Evolutionary conservation across 306 rosid genomes (phyloP), one percentile per base, ranked within the genome.

Genomic region (Styphnolobium japonicum): DNA sequence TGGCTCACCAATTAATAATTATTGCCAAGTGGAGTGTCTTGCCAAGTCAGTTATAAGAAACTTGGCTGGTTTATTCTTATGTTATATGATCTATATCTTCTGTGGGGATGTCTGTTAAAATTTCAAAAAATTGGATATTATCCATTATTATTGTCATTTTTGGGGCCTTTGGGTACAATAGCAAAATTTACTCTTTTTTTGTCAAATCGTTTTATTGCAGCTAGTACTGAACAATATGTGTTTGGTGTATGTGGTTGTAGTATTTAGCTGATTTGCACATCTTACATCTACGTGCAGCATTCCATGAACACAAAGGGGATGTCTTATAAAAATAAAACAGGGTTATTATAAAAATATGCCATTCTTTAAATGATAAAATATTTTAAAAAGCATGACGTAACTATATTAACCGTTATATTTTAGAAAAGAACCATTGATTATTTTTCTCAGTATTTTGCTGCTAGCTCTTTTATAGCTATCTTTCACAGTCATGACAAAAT

Each of bases 251-350:
- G 55, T 70, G 84, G 10, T 53, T 78, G 67, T 93, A 94, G 98
- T 94, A 68, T 84, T 92, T 88, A 87, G 96, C 98, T 14, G 97
- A 94, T 64, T 84, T 92, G 79, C 97, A 94, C 85, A 96, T 94
- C 86, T 88, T 94, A 63, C 98, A 94, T 74, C 89, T 92, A 8
- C 88, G 98, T 49, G 98, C 98, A 6, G 97, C 96, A 33, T 94
- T 94, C 88, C 98, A 89, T 66, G 97, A 92, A 80, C 98, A 92
- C 82, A 82, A 79, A 33, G 93, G 90, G 21, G 93, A 94, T 42
- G 94, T 88, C 10, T 48, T 83, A 76, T n/a, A n/a, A n/a, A n/a
- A n/a, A n/a, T n/a, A n/a, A n/a, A n/a, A n/a, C n/a, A n/a, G n/a
- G n/a, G 31, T 27, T 27, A 27, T 27, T 27, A 27, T 27, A 27